Evolutionary conservation across 2,329 filamentous ascomycete genomes (phyloP), one percentile per base, ranked within the genome.

Genomic region (Pseudopyricularia cyperi): DNA sequence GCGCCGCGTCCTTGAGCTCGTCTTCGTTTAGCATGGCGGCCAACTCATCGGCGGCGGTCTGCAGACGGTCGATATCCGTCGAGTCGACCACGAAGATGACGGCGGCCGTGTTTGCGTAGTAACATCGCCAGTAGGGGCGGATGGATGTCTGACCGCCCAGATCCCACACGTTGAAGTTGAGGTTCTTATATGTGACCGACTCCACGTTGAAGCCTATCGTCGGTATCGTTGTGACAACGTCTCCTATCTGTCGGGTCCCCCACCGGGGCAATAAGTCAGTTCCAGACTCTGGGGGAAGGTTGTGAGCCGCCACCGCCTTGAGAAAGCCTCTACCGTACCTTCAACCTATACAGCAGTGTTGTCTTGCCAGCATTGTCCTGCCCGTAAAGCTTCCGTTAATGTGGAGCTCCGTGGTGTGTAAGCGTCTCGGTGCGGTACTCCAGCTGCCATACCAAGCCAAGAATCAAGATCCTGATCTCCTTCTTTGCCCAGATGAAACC

Each of bases 191-290:
- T 61, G 89, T 93, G 57, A 98, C 93, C 22, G 89, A 95, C 71
- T 98, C 93, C 62, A 98, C 93, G 68, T 98, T 98, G 77, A 98
- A 98, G 55, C 93, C 93, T 68, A 98, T 97, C 52, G 93, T 98
- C 19, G 93, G 93, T 76, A 97, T 97, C 62, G 93, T 98, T 56
- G 93, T 97, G 59, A 98, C 93, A 46, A 98, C 93, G 68, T 98
- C 93, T 65, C 93, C 93, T 65, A 98, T 95, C 89, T 96, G 66
- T 55, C 54, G 24, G 30, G 28, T 26, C 34, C 30, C 19, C n/a
- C 52, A 28, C 4, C n/a, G 4, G 26, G 28, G 46, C 8, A n/a
- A 48, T 12, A 17, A 22, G 46, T 48, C 46, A 30, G 30, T 15
- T 34, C 9, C 14, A 34, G 14, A 28, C 46, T 34, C n/a, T 15